Conservation (phyloP, 257 asterid genomes). For the Solanum pinnatisectum region DNA sequence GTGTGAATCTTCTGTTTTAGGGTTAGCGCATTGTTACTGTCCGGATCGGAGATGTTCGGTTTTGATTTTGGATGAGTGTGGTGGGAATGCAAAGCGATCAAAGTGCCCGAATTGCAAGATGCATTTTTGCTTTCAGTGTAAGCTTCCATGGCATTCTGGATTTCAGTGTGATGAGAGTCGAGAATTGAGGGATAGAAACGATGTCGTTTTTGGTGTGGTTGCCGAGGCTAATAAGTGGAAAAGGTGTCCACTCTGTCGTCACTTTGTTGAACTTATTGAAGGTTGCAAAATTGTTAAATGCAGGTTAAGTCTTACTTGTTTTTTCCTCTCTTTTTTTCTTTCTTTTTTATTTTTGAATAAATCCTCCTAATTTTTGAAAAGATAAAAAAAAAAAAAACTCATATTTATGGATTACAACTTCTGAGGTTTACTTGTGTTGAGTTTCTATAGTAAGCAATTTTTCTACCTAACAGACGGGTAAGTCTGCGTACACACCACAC, state of each 20-base stretch:
- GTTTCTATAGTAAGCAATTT: background rate
- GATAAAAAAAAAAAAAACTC: background rate
- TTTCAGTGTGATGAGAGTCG: conserved; percentile 45
- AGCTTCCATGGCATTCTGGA: conserved; percentile 50
- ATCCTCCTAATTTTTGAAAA: background rate
- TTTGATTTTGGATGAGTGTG: conserved; percentile 62
- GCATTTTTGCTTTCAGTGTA: conserved; percentile 47
- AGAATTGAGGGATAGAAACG: conserved; percentile 24
- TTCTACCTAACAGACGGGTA: background rate
- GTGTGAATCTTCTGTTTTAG: conserved; percentile 39
- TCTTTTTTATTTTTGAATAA: background rate
- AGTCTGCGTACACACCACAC: background rate
- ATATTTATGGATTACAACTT: background rate
- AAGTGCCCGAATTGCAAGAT: conserved; percentile 51
- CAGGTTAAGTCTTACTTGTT: background rate
- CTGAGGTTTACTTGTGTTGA: background rate
- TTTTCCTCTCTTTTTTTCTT: background rate
- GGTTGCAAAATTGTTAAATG: background rate
- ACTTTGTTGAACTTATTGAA: background rate
- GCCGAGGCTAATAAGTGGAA: background rate
- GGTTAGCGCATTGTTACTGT: conserved; percentile 32
- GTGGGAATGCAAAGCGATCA: conserved; percentile 33
- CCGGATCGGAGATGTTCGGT: conserved; percentile 46
- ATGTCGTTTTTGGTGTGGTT: background rate
- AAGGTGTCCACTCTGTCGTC: conserved; percentile 35